A percentile compares a stretch with the other conserved stretches of the same genome.
Evolutionary conservation across 768 basidiomycete species (phyloP).

Genomic region (Butyriboletus loyo): DNA sequence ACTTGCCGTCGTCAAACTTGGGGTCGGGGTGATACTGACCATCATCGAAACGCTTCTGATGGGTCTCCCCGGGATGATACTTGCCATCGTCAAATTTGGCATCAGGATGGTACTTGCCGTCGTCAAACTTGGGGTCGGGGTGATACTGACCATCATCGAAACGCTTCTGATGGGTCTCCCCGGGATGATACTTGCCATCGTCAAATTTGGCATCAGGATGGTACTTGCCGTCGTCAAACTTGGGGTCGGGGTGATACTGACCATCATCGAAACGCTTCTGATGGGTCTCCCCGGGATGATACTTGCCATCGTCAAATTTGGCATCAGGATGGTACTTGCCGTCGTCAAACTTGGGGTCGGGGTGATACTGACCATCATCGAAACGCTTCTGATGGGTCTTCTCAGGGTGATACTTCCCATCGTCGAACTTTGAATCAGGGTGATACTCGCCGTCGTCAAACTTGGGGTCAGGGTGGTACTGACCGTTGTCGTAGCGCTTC

Average conservation of each 20-base stretch:
- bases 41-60: constrained; percentile 2
- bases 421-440: background rate
- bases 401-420: constrained; percentile 6
- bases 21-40: constrained; percentile 11
- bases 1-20: background rate
- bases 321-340: constrained; percentile 12
- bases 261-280: constrained; percentile 17
- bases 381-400: no score
- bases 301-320: background rate
- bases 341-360: constrained; percentile 3
- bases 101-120: constrained; percentile 9
- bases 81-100: constrained; percentile 6
- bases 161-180: background rate
- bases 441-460: constrained; percentile 17
- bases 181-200: constrained; percentile 14
- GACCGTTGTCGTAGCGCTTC: constrained; percentile 9
- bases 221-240: background rate
- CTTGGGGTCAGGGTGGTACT: no score
- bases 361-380: constrained; percentile 7
- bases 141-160: constrained; percentile 17
- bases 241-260: constrained; percentile 6
- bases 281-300: background rate
- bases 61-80: background rate
- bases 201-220: constrained; percentile 3
- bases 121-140: background rate